Evolutionary conservation across 441 rosid species (phyloP).

Genomic region (Populus hybrid): DNA sequence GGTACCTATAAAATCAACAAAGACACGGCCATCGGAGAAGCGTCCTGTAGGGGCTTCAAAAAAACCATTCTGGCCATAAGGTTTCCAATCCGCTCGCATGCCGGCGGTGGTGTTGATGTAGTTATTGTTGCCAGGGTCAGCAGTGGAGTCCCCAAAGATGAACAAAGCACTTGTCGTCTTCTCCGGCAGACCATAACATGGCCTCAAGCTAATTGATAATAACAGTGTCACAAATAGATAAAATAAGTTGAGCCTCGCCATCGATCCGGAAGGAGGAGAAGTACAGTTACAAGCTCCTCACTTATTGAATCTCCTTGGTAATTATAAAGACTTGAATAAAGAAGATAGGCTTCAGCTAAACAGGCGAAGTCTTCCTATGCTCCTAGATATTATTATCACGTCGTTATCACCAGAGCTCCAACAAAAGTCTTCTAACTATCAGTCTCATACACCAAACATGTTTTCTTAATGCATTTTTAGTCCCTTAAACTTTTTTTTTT

Average conservation of each 20-base stretch:
- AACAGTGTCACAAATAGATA: constrained; percentile 1
- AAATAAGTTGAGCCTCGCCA: constrained; percentile 21
- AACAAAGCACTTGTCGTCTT: constrained; percentile 32
- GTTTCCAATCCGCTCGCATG: constrained; percentile 38
- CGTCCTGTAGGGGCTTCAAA: constrained; percentile 45
- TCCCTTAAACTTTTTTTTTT: no score
- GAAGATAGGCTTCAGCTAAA: no score
- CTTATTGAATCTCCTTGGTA: background rate
- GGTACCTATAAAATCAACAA: constrained; percentile 55
- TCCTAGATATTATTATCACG: no score
- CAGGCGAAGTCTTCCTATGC: no score
- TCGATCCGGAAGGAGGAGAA: background rate
- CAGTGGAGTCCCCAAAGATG: constrained; percentile 56
- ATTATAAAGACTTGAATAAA: no score
- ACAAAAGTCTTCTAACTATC: no score
- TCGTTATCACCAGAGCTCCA: no score
- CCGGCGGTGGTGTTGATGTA: constrained; percentile 38
- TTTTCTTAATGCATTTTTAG: no score
- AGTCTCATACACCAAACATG: no score
- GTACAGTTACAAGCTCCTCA: no score
- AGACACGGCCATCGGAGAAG: constrained; percentile 55
- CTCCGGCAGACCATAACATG: constrained; percentile 3
- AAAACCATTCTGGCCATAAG: constrained; percentile 47
- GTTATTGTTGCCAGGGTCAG: constrained; percentile 52
- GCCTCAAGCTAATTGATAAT: background rate